These are phyloP conservation scores for Suhomyces choctaworum DNA, from an alignment of 1,139 yeast genomes.

Conservation along the genomic window DNA sequence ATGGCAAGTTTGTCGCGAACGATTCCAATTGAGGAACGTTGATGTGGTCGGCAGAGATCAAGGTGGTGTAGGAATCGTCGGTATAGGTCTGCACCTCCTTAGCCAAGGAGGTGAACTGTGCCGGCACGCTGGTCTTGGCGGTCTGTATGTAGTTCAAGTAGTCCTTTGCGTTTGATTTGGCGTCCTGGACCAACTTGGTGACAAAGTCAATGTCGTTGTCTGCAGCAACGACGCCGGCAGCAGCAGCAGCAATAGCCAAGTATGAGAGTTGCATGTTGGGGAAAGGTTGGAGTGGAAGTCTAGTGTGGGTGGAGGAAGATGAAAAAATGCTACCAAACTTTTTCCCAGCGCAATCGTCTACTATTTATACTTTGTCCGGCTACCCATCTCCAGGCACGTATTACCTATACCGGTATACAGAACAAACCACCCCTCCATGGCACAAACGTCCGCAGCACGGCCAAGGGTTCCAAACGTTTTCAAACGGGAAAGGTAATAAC, in stretches of 20 bases:
- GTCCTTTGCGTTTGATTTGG: conserved; percentile 21
- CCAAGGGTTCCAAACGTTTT: conserved; percentile 6
- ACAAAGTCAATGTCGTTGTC: conserved; percentile 24
- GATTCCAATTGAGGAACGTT: conserved; percentile 26
- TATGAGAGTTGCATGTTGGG: conserved; percentile 7
- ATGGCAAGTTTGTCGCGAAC: conserved; percentile 42
- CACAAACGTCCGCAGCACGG: background rate
- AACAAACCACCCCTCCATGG: conserved; percentile 2
- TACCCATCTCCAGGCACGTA: background rate
- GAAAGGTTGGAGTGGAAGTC: background rate
- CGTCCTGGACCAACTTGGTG: conserved; percentile 32
- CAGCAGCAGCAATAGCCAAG: conserved; percentile 4
- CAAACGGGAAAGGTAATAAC: background rate
- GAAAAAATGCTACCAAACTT: background rate
- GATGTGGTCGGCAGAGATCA: conserved; percentile 23
- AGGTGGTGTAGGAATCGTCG: conserved; percentile 40
- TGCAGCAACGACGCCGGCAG: conserved; percentile 7
- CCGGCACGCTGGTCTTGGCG: conserved; percentile 25
- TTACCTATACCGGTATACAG: background rate
- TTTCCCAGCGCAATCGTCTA: background rate
- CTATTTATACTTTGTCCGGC: conserved; percentile 3
- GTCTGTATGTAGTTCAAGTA: conserved; percentile 28
- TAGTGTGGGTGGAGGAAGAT: background rate
- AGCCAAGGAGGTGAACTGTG: conserved; percentile 26
- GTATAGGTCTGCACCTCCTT: conserved; percentile 36